A percentile compares a stretch with the other conserved stretches of the same genome.
phyloP scores from a whole-genome alignment of 306 rosid genomes.

The Quercus berberidifolia region DNA sequence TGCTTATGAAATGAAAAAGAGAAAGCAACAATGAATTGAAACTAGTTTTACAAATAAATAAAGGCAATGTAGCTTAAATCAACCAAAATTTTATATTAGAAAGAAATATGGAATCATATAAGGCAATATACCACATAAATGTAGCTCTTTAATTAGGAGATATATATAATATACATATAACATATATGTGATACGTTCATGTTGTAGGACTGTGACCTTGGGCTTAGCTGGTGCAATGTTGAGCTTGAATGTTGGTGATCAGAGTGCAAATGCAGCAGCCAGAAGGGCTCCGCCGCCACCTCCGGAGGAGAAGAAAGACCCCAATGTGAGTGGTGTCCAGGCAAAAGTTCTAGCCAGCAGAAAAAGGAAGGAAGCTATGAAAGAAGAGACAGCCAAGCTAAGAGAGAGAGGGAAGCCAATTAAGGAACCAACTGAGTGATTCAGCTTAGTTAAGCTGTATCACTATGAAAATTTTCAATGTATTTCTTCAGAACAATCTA shows the following conservation, averaged over 20 bases:
- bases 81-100: too few species aligned
- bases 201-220: conserved; percentile 43
- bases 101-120: too few species aligned
- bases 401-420: conserved; percentile 58
- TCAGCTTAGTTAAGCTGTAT: background rate
- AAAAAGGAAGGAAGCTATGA: conserved; percentile 90
- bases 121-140: background rate
- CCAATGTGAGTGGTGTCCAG: conserved; percentile 66
- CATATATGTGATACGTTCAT: conserved; percentile 3
- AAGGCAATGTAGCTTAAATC: too few species aligned
- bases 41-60: too few species aligned
- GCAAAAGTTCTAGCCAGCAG: conserved; percentile 90
- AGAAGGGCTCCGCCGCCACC: conserved; percentile 77
- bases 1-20: too few species aligned
- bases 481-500: background rate
- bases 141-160: background rate
- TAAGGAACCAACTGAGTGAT: conserved; percentile 28
- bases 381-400: conserved; percentile 51
- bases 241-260: conserved; percentile 28
- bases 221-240: conserved; percentile 45
- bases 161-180: background rate
- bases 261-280: conserved; percentile 54
- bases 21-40: too few species aligned
- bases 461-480: background rate
- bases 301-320: conserved; percentile 67